phyloP scores from a whole-genome alignment of 805 yeast genomes.

The Barnettozyma sucrosica region DNA sequence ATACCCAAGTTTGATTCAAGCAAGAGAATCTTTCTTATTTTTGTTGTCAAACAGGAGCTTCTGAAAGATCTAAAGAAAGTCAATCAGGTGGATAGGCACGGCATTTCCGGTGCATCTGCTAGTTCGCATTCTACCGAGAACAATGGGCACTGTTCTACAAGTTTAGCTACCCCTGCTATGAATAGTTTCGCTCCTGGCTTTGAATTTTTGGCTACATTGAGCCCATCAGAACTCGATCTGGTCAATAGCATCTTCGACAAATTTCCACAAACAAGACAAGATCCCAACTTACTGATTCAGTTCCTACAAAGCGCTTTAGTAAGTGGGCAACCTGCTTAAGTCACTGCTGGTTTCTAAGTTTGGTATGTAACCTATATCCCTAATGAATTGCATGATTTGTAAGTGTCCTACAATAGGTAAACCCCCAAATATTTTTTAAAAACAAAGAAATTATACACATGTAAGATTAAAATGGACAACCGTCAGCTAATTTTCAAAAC shows the following conservation, averaged over 20 bases:
- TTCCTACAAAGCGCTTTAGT: slow-evolving; percentile 14
- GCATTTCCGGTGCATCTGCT: background rate
- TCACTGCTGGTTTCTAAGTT: background rate
- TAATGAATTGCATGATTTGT: background rate
- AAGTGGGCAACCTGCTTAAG: background rate
- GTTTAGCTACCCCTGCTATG: background rate
- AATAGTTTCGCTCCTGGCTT: slow-evolving; percentile 8
- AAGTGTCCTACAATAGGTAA: background rate
- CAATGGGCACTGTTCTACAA: background rate
- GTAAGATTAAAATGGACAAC: slow-evolving; percentile 12
- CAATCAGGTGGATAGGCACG: background rate
- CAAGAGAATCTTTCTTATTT: slow-evolving; percentile 16
- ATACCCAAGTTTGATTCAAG: background rate
- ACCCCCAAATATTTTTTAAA: slow-evolving; percentile 8
- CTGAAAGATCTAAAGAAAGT: slow-evolving; percentile 1
- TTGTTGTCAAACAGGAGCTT: slow-evolving; percentile 21
- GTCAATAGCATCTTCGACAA: slow-evolving; percentile 20
- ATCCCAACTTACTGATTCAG: slow-evolving; percentile 18
- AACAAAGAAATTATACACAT: slow-evolving; percentile 15
- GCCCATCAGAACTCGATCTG: slow-evolving; percentile 15
- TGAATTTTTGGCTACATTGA: slow-evolving; percentile 17
- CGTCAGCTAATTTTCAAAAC: slow-evolving; percentile 12
- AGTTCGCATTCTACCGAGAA: background rate
- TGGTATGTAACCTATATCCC: background rate
- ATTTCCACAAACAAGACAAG: slow-evolving; percentile 18